Conservation (phyloP, 108 stramenopile species). For the Conticribra weissflogii region DNA sequence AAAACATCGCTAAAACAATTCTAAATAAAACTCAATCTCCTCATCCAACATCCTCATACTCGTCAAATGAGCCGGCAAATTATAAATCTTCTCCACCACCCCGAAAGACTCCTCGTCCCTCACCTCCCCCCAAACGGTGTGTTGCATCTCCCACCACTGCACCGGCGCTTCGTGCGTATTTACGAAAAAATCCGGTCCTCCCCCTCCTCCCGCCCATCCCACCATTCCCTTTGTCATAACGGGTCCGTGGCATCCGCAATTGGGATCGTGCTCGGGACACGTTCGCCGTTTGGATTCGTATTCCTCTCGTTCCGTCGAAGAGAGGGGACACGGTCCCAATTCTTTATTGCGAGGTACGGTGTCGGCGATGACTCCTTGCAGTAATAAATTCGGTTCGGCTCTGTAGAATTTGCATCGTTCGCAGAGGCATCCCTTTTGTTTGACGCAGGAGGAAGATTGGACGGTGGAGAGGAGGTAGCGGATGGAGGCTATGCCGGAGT, state of each 20-base stretch:
- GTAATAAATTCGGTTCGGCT: conserved; percentile 65
- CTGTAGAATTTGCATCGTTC: conserved; percentile 76
- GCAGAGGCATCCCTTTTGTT: conserved; percentile 42
- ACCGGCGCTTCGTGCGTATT: conserved; percentile 52
- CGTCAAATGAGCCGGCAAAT: conserved; percentile 45
- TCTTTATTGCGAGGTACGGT: conserved; percentile 24
- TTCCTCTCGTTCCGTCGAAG: background rate
- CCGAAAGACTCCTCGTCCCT: conserved; percentile 51
- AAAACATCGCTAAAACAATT: conserved; percentile 18
- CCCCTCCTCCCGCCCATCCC: conserved; percentile 76
- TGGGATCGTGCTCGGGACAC: conserved; percentile 69
- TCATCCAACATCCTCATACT: conserved; percentile 38
- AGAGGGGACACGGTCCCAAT: conserved; percentile 60
- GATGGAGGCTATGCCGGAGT: conserved; percentile 54
- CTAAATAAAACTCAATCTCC: conserved; percentile 15
- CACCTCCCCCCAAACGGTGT: conserved; percentile 72
- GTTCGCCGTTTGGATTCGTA: conserved; percentile 16
- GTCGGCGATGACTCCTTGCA: conserved; percentile 68
- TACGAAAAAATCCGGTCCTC: conserved; percentile 82
- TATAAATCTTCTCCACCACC: conserved; percentile 56
- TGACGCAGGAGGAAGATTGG: background rate
- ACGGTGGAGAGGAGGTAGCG: conserved; percentile 64
- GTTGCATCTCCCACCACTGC: conserved; percentile 78
- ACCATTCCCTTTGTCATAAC: conserved; percentile 79
- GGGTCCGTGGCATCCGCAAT: conserved; percentile 78